phyloP scores from a whole-genome alignment of 768 basidiomycete species.

The Lactifluus pinguis region DNA sequence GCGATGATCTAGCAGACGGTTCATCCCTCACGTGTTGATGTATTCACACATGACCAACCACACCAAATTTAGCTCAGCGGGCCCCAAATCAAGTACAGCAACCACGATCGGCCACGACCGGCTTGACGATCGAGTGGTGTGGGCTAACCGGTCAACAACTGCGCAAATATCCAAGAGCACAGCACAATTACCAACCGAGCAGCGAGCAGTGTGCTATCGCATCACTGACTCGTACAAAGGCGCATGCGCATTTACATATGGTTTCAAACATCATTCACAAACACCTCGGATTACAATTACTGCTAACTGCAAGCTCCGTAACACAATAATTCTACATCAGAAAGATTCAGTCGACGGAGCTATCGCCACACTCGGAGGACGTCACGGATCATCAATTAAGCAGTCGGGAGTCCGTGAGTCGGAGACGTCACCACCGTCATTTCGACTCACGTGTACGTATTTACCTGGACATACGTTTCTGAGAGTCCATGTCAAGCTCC shows the following conservation, averaged over 20 bases:
- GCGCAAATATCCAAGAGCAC: not conserved
- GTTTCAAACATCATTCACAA: not conserved
- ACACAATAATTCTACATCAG: not conserved
- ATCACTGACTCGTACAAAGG: not conserved
- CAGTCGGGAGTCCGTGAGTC: not conserved
- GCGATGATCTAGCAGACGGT: too few relatives aligned
- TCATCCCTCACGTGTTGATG: too few relatives aligned
- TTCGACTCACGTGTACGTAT: not conserved
- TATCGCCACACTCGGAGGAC: not conserved
- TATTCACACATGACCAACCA: not conserved
- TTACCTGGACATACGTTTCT: not conserved
- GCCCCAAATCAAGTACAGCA: not conserved
- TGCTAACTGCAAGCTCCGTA: conserved; percentile 1
- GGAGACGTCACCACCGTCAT: not conserved
- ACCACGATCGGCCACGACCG: not conserved
- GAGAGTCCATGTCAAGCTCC: not conserved
- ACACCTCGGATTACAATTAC: not conserved
- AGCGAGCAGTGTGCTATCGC: not conserved
- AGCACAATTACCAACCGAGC: not conserved
- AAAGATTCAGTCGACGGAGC: not conserved
- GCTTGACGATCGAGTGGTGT: not conserved
- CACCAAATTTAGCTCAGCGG: not conserved
- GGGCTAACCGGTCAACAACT: not conserved
- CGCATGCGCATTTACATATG: not conserved
- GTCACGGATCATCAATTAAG: not conserved